Conservation (phyloP, 2,329 filamentous ascomycete species). For the Aspergillus chevalieri region DNA sequence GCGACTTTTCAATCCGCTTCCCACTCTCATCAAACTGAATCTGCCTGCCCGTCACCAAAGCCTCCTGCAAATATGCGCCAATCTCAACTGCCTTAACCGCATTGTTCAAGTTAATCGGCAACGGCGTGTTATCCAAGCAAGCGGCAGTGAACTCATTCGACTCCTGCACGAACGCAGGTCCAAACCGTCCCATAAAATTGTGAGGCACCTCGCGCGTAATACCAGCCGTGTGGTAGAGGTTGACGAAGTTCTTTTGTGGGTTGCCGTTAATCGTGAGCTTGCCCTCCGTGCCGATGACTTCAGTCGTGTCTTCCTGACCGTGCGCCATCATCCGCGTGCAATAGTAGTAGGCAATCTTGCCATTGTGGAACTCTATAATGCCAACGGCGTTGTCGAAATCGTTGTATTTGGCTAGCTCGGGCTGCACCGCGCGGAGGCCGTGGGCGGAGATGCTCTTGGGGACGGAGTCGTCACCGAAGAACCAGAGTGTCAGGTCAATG, state of each 20-base stretch:
- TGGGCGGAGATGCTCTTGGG: conserved; percentile 52
- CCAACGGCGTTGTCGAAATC: conserved; percentile 59
- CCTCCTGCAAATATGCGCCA: conserved; percentile 52
- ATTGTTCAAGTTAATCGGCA: conserved; percentile 53
- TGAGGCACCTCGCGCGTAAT: conserved; percentile 55
- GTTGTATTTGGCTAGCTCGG: conserved; percentile 50
- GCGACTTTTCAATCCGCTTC: conserved; percentile 35
- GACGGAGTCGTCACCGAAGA: conserved; percentile 49
- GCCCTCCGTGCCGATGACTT: conserved; percentile 61
- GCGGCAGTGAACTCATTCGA: conserved; percentile 57
- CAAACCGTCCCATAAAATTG: conserved; percentile 59
- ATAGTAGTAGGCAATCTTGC: conserved; percentile 60
- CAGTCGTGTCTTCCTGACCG: conserved; percentile 60
- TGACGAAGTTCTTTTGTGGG: conserved; percentile 51
- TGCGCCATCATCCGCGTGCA: conserved; percentile 59
- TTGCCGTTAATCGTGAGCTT: conserved; percentile 58
- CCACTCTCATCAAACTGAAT: conserved; percentile 54
- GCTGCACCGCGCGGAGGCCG: conserved; percentile 54
- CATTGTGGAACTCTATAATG: conserved; percentile 59
- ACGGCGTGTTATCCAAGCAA: conserved; percentile 50
- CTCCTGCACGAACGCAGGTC: conserved; percentile 58
- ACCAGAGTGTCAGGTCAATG: conserved; percentile 60
- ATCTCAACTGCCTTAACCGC: conserved; percentile 56
- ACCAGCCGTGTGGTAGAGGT: conserved; percentile 49
- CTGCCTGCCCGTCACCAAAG: conserved; percentile 48